Base-by-base conservation (phyloP, 1,284 basidiomycete genomes). In the Coriolopsis trogii region DNA sequence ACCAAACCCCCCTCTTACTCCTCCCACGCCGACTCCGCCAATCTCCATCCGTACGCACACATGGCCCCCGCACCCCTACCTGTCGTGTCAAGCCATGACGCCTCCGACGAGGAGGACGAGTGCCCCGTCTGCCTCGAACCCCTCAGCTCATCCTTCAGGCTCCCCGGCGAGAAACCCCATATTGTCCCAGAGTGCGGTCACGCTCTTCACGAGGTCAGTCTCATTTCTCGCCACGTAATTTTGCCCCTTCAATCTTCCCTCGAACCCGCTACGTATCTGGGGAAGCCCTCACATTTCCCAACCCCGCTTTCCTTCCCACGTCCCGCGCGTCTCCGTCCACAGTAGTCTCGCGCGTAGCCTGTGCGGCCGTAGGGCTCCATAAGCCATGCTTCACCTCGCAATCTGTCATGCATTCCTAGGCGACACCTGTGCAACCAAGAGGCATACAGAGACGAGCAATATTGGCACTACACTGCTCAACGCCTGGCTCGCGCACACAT, bases 111-210 rank as follows among this genome's bases (percentile, higher is more conserved):
- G 40, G 92, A 93, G 63, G 87, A 87, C 37, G 87, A 89, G 63
- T 95, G 93, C 64, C 93, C 93, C 24, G 91, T 95, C 64, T 95
- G 93, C 70, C 83, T 95, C 62, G 93, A 95, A 66, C 89, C 90
- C 2, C 84, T 95, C 62, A 89, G 86, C 63, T 93, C 94, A 70
- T 87, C 84, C 73, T 92, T 92, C 73, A 80, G 89, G 58, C 76
- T 94, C 18, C 91, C 87, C 0, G 95, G 96, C 15, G 96, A 99
- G 74, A 98, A 96, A 68, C 93, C 95, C 1, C 95, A 98, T 66
- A 90, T 99, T 51, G 89, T 97, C 23, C 96, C 96, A 25, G 88
- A 93, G 65, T 99, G 96, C 63, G 95, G 96, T n/a, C 96, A 99
- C 73, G 89, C 92, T 9, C 82, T 99, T 21, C 96, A 97, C 72